Base-by-base conservation (phyloP, 2,329 filamentous ascomycete genomes). In the Aspergillus flavus region DNA sequence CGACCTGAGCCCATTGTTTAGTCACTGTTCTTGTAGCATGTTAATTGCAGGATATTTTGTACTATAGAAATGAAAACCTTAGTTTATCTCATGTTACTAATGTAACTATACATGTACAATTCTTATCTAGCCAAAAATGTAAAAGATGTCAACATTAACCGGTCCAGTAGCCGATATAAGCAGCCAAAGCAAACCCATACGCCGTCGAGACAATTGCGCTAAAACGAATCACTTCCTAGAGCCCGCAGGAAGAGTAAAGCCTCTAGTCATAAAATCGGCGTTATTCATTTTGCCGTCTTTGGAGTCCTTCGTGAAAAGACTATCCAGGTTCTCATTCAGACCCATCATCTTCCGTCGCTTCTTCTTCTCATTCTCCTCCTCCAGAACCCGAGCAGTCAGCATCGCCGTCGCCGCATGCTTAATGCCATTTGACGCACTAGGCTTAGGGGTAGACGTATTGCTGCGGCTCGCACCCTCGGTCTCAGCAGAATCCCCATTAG, bases 391-490 rank as follows among this genome's bases (percentile, higher is more conserved):
- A 0, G 91, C 91, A 0, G 94, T 96, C 50, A 99, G 80, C 4
- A 89, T 91, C 0, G 94, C 94, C 0, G 95, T 95, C 61, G 92
- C 86, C 0, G 92, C 83, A 70, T 98, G 96, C 76, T 97, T 97
- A 77, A 98, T 97, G 12, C 90, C 88, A 59, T 84, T 79, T 6
- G 77, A 75, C 6, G 66, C 64, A n/a, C 41, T 60, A 5, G 78
- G 66, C 1, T 76, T 75, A 23, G 75, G 68, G 0, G 74, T 81
- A 4, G 76, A 69, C 58, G 73, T 71, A 54, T 70, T 71, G 64
- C 73, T 76, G 28, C 68, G 70, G 63, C 68, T 71, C 3, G 59
- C 72, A 4, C 32, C 59, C 4, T 45, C 54, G 6, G 19, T 26
- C 6, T 57, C 61, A 4, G 56, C 63, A 71, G 68, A 52, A n/a